Conservation (phyloP, 768 basidiomycete species). For the Pilatotrama ljubarskyi region DNA sequence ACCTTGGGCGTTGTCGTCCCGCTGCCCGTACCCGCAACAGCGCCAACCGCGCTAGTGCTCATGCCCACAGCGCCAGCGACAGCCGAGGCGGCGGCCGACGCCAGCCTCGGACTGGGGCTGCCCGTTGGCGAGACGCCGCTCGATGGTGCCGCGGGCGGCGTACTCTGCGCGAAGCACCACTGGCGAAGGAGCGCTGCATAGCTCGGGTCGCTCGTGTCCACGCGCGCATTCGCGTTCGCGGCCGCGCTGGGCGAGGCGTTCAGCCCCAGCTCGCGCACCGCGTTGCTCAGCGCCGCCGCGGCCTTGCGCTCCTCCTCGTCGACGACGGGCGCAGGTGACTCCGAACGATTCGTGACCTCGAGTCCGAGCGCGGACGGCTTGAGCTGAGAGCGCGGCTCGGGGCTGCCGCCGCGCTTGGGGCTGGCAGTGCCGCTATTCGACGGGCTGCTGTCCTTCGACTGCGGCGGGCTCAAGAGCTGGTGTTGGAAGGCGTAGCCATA, state of each 20-base stretch:
- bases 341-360: neutral
- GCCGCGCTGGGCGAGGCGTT: slow-evolving; percentile 16
- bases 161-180: slow-evolving; percentile 66
- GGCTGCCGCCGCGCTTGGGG: slow-evolving; percentile 18
- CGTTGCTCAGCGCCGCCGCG: slow-evolving; percentile 8
- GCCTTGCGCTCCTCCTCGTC: slow-evolving; percentile 12
- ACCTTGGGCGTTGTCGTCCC: slow-evolving; percentile 18
- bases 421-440: slow-evolving; percentile 20
- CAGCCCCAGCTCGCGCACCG: slow-evolving; percentile 17
- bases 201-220: slow-evolving; percentile 36
- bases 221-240: slow-evolving; percentile 13
- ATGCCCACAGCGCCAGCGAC: neutral
- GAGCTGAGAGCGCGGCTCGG: neutral
- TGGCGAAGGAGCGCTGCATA: slow-evolving; percentile 64
- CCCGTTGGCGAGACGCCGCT: neutral
- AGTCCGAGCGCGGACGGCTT: slow-evolving; percentile 8
- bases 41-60: too few relatives aligned
- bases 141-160: slow-evolving; percentile 28
- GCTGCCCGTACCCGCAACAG: slow-evolving; percentile 13
- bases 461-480: slow-evolving; percentile 29
- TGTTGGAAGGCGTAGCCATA: slow-evolving; percentile 12
- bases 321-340: neutral
- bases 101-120: neutral
- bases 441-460: slow-evolving; percentile 20
- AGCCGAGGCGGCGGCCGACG: neutral